Percentiles rank a stretch among this genome's conserved stretches.
Conservation (phyloP, 2,329 filamentous ascomycete genomes). For the Sporothrix euskadiensis region DNA sequence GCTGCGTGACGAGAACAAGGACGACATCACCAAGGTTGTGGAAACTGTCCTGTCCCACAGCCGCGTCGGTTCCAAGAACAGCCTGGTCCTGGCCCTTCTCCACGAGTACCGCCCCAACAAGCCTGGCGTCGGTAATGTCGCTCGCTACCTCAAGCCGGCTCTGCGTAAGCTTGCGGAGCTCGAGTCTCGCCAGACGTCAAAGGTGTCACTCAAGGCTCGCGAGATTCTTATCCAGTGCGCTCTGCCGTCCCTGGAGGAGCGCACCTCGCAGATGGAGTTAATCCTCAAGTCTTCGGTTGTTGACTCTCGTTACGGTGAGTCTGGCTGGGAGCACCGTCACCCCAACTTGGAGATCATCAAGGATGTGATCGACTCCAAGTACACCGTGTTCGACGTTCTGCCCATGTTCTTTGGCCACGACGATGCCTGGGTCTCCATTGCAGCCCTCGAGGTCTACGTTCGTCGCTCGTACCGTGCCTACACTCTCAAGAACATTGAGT, state of each 20-base stretch:
- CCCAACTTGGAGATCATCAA: conserved; percentile 89
- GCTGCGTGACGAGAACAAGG: conserved; percentile 94
- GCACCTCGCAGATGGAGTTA: conserved; percentile 95
- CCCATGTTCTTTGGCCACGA: conserved; percentile 93
- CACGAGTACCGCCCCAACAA: conserved; percentile 95
- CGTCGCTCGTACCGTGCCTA: conserved; percentile 97
- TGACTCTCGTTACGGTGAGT: conserved; percentile 96
- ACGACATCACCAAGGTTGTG: conserved; percentile 81
- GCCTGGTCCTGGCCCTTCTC: conserved; percentile 84
- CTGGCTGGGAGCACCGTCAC: conserved; percentile 93
- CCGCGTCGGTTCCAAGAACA: conserved; percentile 89
- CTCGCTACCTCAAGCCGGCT: conserved; percentile 79
- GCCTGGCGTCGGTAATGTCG: conserved; percentile 83
- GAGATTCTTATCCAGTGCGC: conserved; percentile 98
- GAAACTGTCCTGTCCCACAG: conserved; percentile 92
- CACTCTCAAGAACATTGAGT: conserved; percentile 83
- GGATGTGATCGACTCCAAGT: conserved; percentile 98
- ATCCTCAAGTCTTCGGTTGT: conserved; percentile 94
- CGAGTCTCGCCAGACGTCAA: conserved; percentile 80
- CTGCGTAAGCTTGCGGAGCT: conserved; percentile 88
- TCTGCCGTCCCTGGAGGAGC: conserved; percentile 92
- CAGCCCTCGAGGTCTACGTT: conserved; percentile 93
- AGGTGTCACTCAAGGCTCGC: conserved; percentile 95
- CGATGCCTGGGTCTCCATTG: conserved; percentile 90
- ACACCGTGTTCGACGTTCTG: conserved; percentile 95